Conservation (phyloP, 805 yeast genomes). For the Kodamaea hsintzibuensis region DNA sequence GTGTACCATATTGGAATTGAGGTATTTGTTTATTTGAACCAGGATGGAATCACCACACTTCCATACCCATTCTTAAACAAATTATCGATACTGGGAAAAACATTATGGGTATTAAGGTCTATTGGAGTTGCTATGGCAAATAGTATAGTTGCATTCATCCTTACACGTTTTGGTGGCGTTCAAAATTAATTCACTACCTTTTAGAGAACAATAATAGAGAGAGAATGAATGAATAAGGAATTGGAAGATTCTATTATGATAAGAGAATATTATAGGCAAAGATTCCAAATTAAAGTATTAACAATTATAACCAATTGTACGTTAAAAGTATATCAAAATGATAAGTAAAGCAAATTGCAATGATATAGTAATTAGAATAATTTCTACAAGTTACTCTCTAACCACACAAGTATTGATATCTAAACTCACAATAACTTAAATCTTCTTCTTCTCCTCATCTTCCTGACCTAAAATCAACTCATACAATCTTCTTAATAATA, state of each 20-base stretch:
- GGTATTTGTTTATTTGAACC: slow-evolving; percentile 1
- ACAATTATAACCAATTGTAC: not conserved
- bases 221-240: not conserved
- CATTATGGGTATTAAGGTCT: slow-evolving; percentile 13
- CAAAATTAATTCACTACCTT: not conserved
- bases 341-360: no score
- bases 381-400: not conserved
- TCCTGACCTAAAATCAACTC: slow-evolving; percentile 16
- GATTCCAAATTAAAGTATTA: not conserved
- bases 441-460: slow-evolving; percentile 4
- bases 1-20: slow-evolving; percentile 21
- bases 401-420: not conserved
- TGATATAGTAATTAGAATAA: no score
- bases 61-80: slow-evolving; percentile 23
- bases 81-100: slow-evolving; percentile 3
- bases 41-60: slow-evolving; percentile 10
- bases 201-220: not conserved
- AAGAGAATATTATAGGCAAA: no score
- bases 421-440: not conserved
- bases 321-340: not conserved
- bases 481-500: slow-evolving; percentile 29
- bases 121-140: slow-evolving; percentile 1
- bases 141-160: not conserved
- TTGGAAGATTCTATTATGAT: no score
- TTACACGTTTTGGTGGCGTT: not conserved